Conservation (phyloP, 169 alveolate genomes). For the Plasmodium gonderi region DNA sequence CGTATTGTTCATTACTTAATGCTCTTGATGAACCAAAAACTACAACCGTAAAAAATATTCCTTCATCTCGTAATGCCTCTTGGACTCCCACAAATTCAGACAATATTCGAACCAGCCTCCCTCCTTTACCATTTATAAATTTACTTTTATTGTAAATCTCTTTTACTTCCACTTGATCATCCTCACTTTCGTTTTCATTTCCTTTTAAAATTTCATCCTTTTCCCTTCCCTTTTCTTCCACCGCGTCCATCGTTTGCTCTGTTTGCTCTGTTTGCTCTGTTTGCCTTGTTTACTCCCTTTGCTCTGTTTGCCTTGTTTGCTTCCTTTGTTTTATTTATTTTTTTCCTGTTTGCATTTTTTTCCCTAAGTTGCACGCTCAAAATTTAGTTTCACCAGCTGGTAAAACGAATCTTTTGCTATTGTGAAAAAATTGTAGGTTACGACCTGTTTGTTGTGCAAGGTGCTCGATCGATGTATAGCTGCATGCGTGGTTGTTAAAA, state of each 20-base stretch:
- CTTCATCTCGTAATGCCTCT: constrained; percentile 75
- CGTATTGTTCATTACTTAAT: constrained; percentile 64
- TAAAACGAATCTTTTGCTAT: neutral
- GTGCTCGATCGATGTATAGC: no score
- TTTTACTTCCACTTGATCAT: constrained; percentile 29
- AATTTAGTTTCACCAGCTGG: neutral
- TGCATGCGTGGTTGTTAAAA: no score
- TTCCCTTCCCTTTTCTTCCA: neutral
- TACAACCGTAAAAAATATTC: constrained; percentile 76
- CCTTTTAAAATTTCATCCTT: neutral
- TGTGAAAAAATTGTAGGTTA: neutral
- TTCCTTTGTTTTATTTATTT: no score
- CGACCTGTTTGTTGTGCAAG: neutral
- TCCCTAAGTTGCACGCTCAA: neutral
- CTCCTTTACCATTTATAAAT: constrained; percentile 77
- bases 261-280: no score
- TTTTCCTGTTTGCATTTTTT: no score
- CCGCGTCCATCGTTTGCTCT: neutral
- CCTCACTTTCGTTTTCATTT: constrained; percentile 7
- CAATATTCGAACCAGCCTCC: constrained; percentile 79
- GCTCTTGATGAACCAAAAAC: constrained; percentile 81
- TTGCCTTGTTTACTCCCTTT: no score
- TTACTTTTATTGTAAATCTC: constrained; percentile 79
- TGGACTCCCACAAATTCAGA: constrained; percentile 81
- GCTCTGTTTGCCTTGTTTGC: no score